phyloP scores from a whole-genome alignment of 2,329 filamentous ascomycete genomes.

The Penicillium hesseltinei region DNA sequence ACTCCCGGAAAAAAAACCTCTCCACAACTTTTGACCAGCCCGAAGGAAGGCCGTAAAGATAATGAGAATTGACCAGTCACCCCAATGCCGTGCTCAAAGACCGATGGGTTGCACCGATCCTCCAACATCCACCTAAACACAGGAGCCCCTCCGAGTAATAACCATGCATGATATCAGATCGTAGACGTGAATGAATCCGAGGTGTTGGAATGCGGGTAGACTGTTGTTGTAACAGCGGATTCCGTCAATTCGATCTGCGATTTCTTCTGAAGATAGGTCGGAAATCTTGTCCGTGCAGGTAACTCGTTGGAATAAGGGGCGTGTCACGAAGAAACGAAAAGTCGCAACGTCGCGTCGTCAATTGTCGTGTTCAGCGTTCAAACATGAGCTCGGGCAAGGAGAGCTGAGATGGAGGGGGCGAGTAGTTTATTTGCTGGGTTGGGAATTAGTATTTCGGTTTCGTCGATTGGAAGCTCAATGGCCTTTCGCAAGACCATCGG shows the following conservation, averaged over 20 bases:
- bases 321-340: slow-evolving; percentile 30
- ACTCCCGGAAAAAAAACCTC: slow-evolving; percentile 35
- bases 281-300: slow-evolving; percentile 20
- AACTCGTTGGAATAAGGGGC: slow-evolving; percentile 25
- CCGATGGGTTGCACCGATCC: slow-evolving; percentile 13
- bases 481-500: not conserved
- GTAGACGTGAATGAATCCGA: slow-evolving; percentile 33
- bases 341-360: slow-evolving; percentile 34
- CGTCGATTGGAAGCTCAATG: not conserved
- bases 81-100: slow-evolving; percentile 22
- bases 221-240: slow-evolving; percentile 30
- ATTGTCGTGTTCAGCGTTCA: slow-evolving; percentile 43
- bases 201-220: slow-evolving; percentile 25
- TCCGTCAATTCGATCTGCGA: slow-evolving; percentile 24
- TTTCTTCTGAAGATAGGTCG: slow-evolving; percentile 17
- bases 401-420: slow-evolving; percentile 56
- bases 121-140: slow-evolving; percentile 39
- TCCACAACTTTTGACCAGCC: slow-evolving; percentile 32
- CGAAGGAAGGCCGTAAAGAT: slow-evolving; percentile 22
- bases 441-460: slow-evolving; percentile 32
- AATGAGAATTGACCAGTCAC: slow-evolving; percentile 39
- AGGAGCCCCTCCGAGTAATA: slow-evolving; percentile 29
- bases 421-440: slow-evolving; percentile 65
- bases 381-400: slow-evolving; percentile 35
- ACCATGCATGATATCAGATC: slow-evolving; percentile 28